Conservation (phyloP, 345 rosid genomes). For the Viola odorata region DNA sequence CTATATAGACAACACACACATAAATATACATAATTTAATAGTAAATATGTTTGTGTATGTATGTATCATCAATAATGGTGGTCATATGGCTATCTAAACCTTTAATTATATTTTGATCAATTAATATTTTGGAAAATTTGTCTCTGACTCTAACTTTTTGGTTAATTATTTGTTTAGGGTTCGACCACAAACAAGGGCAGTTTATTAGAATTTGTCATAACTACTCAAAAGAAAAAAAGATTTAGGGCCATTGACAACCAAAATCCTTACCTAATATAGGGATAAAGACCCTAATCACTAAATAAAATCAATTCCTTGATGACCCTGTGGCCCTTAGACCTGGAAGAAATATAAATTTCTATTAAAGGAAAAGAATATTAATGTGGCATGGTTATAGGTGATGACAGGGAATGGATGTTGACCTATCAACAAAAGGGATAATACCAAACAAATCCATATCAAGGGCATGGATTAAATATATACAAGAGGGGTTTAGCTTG, state of each 20-base stretch:
- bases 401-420: conserved; percentile 89
- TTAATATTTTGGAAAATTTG: background rate
- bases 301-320: conserved; percentile 9
- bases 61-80: conserved; percentile 26
- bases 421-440: conserved; percentile 92
- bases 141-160: background rate
- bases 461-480: conserved; percentile 22
- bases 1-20: background rate
- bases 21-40: too few species aligned
- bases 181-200: conserved; percentile 7
- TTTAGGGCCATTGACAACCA: conserved; percentile 11
- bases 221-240: background rate
- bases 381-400: conserved; percentile 90
- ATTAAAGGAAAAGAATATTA: conserved; percentile 65
- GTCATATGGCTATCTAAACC: conserved; percentile 16
- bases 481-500: conserved; percentile 48
- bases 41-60: background rate
- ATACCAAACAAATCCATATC: conserved; percentile 72
- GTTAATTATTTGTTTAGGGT: background rate
- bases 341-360: conserved; percentile 25
- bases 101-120: background rate
- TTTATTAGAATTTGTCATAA: background rate
- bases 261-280: conserved; percentile 16
- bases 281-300: conserved; percentile 11
- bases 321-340: background rate